These are phyloP conservation scores for Galerina marginata DNA, from an alignment of 768 basidiomycete species.

Conservation along the genomic window DNA sequence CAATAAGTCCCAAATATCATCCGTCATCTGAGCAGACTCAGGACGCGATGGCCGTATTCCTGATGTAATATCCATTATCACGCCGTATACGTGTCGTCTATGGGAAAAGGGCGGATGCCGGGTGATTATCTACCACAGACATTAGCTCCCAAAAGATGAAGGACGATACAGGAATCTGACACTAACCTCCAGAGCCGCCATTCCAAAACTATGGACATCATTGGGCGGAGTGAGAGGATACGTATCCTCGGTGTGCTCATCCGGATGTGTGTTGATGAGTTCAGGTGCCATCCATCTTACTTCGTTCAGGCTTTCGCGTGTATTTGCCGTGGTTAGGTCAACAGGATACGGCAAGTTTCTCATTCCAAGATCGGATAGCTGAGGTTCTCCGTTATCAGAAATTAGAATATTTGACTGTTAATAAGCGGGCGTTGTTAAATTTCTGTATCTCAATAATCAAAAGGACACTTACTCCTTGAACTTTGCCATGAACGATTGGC, in stretches of 20 bases:
- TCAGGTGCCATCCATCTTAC: slow-evolving; percentile 33
- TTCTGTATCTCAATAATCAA: not conserved
- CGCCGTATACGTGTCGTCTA: not conserved
- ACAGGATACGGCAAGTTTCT: slow-evolving; percentile 11
- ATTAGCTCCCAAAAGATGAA: not conserved
- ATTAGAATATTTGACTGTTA: slow-evolving; percentile 32
- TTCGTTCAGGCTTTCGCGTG: slow-evolving; percentile 5
- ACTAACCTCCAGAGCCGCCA: slow-evolving; percentile 5
- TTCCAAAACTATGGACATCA: slow-evolving; percentile 11
- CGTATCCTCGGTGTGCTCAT: not conserved
- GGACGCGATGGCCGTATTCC: not conserved
- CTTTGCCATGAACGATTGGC: slow-evolving; percentile 32
- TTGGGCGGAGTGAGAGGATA: not conserved
- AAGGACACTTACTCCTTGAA: slow-evolving; percentile 30
- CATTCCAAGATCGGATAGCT: slow-evolving; percentile 29
- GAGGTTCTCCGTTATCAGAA: slow-evolving; percentile 18
- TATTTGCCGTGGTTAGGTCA: slow-evolving; percentile 10
- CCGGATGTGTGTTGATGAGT: not conserved
- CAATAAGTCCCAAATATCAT: not conserved
- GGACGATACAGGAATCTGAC: not conserved
- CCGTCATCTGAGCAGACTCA: not conserved
- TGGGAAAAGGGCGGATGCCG: not conserved
- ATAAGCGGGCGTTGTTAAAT: not conserved
- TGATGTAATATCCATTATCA: not conserved
- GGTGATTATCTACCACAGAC: not conserved